phyloP scores from a whole-genome alignment of 1,284 basidiomycete genomes.

The Gomphus bonarii region DNA sequence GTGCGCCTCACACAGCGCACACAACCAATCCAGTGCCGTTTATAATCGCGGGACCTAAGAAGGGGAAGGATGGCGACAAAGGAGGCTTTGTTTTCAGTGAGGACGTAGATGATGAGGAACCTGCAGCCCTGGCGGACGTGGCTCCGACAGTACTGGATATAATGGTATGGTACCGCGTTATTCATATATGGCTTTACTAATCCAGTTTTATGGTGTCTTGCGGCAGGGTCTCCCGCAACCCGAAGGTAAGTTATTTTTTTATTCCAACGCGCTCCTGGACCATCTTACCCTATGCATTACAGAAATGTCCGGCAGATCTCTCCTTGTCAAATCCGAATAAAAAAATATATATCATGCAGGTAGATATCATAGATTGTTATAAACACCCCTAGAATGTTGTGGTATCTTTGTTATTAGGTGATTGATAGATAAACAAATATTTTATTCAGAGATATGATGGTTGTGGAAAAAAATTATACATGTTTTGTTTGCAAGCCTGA shows the following conservation, averaged over 20 bases:
- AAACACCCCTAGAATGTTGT: background rate
- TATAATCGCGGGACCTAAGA: conserved; percentile 51
- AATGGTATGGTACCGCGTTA: conserved; percentile 33
- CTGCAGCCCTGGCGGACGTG: conserved; percentile 77
- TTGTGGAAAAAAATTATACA: too few relatives aligned
- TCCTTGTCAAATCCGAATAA: conserved; percentile 16
- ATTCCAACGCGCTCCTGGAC: background rate
- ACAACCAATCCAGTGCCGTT: conserved; percentile 80
- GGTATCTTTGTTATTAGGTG: background rate
- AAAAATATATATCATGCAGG: background rate
- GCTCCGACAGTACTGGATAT: conserved; percentile 78
- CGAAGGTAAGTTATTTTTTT: conserved; percentile 31
- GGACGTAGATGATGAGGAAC: conserved; percentile 39
- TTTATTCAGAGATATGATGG: too few relatives aligned
- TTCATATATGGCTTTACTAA: background rate
- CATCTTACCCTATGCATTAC: conserved; percentile 3
- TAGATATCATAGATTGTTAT: background rate
- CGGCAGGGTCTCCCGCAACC: conserved; percentile 44
- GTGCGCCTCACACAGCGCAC: conserved; percentile 78
- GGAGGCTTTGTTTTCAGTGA: conserved; percentile 35
- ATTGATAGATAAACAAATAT: too few relatives aligned
- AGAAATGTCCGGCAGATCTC: conserved; percentile 52
- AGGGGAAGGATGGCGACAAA: conserved; percentile 33
- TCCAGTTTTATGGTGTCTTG: background rate
- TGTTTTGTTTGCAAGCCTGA: too few relatives aligned